Base-by-base conservation (phyloP, 176 grass and related monocot genomes). In the Carex scoparia region DNA sequence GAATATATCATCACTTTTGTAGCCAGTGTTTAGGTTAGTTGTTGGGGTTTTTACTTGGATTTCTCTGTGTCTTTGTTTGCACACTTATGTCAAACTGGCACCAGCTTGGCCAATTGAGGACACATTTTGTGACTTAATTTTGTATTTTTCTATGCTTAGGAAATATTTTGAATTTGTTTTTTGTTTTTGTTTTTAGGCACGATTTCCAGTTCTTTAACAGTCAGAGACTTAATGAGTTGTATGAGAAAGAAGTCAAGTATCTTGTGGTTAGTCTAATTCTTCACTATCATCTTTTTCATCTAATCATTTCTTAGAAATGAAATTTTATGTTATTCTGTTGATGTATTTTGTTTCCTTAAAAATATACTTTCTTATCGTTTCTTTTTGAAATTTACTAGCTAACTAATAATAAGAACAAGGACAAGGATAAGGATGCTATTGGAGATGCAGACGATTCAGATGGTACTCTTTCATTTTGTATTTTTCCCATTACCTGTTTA, bases 201-300 rank as follows among this genome's bases (percentile, higher is more conserved):
- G 96, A 99, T 90, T 99, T 99, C 82, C 96, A 99, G 81, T 99
- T 99, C 84, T 99, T 95, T 77, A 99, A 99, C 88, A 99, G 61
- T 15, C 93, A 99, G 79, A 94, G 96, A 65, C 73, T 99, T 9
- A 99, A 89, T 69, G 93, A 99, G 67, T 87, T 99, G 54, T 99
- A 99, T 76, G 96, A 99, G 86, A 99, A 99, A 89, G 96, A 99
- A 94, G 96, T 99, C 46, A 90, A 90, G 14, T 94, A 99, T 86
- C 93, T 95, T 49, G 90, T 99, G 96, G 96, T 99, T 89, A 80
- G 85, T 60, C 61, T 42, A 79, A 49, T 69, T 42, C 33, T 65
- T 61, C 1, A 63, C 53, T 83, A 4, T 37, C 71, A 54, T 32
- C 37, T 78, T 65, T 49, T 64, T 65, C 16, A 33, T 12, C 18